These are phyloP conservation scores for Pseudogymnoascus destructans DNA, from an alignment of 2,329 filamentous ascomycete species.

Conservation along the genomic window DNA sequence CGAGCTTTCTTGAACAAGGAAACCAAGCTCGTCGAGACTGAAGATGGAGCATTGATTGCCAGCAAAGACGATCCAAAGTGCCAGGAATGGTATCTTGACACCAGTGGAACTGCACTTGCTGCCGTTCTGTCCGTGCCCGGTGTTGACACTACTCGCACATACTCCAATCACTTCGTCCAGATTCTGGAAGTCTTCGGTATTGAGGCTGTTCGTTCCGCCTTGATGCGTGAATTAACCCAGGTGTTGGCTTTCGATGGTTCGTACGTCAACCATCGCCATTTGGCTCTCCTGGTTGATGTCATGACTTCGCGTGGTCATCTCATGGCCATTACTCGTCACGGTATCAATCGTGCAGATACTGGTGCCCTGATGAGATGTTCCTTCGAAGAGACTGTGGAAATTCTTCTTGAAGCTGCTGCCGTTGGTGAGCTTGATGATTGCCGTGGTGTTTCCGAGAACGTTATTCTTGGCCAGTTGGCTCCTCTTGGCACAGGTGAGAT, in stretches of 20 bases:
- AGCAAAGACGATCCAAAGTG: slow-evolving; percentile 62
- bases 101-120: slow-evolving; percentile 74
- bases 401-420: slow-evolving; percentile 87
- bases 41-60: slow-evolving; percentile 61
- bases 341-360: slow-evolving; percentile 96
- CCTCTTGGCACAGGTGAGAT: slow-evolving; percentile 96
- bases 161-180: slow-evolving; percentile 92
- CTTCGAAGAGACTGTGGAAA: slow-evolving; percentile 98
- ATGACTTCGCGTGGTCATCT: slow-evolving; percentile 94
- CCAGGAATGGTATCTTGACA: slow-evolving; percentile 93
- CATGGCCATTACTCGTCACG: slow-evolving; percentile 93
- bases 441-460: slow-evolving; percentile 94
- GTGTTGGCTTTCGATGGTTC: slow-evolving; percentile 98
- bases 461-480: slow-evolving; percentile 94
- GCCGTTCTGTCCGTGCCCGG: slow-evolving; percentile 77
- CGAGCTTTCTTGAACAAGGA: slow-evolving; percentile 87
- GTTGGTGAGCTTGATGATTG: slow-evolving; percentile 95
- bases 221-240: slow-evolving; percentile 78
- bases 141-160: slow-evolving; percentile 74
- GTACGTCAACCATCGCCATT: slow-evolving; percentile 97
- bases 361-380: slow-evolving; percentile 98
- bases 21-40: slow-evolving; percentile 49
- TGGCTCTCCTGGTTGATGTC: slow-evolving; percentile 88
- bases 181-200: slow-evolving; percentile 92
- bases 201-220: slow-evolving; percentile 75